Evolutionary conservation across 257 asterid species (phyloP).

Genomic region (Plantago elongata): DNA sequence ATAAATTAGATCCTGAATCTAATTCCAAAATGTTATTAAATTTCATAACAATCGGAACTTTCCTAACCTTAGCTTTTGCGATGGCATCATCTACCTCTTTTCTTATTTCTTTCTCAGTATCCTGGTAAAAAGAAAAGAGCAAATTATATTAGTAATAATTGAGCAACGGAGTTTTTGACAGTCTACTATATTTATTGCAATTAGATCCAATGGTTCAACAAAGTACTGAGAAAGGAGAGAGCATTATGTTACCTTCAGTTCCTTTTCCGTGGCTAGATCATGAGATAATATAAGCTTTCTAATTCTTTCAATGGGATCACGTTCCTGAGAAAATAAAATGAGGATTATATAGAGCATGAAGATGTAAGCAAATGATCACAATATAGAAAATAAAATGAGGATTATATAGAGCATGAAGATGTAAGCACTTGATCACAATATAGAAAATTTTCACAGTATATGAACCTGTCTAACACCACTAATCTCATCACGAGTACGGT

Average conservation of each 20-base stretch:
- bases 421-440: constrained; percentile 3
- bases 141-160: background rate
- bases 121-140: constrained; percentile 38
- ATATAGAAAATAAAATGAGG: constrained; percentile 1
- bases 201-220: constrained; percentile 4
- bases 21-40: background rate
- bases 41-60: no score
- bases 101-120: constrained; percentile 75
- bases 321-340: constrained; percentile 51
- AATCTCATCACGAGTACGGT: constrained; percentile 94
- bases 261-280: constrained; percentile 80
- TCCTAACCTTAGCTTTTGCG: constrained; percentile 90
- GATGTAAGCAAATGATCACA: constrained; percentile 1
- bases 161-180: constrained; percentile 3
- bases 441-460: constrained; percentile 10
- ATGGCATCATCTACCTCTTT: constrained; percentile 93
- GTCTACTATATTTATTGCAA: background rate
- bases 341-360: constrained; percentile 1
- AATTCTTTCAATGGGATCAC: constrained; percentile 92
- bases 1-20: constrained; percentile 6
- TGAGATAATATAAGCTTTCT: constrained; percentile 74
- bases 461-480: constrained; percentile 86
- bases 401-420: background rate
- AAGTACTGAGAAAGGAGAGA: background rate
- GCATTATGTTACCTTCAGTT: constrained; percentile 57